These are phyloP conservation scores for Neurospora discreta DNA, from an alignment of 495 filamentous ascomycete species.

Conservation along the genomic window DNA sequence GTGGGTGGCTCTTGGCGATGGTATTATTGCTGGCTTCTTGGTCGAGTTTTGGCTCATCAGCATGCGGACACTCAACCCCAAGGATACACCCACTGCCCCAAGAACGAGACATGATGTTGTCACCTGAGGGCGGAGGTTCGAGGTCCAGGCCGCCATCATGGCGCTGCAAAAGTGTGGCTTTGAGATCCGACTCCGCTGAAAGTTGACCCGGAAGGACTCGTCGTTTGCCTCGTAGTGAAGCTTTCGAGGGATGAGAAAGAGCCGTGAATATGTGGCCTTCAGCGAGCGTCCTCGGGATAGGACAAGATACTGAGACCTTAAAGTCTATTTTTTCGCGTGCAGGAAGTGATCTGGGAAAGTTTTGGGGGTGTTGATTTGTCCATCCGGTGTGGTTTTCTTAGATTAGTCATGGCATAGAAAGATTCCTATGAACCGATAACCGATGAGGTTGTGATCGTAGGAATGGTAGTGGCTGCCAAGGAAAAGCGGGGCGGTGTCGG, in stretches of 20 bases:
- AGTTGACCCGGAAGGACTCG: background rate
- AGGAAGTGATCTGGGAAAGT: background rate
- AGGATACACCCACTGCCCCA: slow-evolving; percentile 11
- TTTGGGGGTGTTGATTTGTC: background rate
- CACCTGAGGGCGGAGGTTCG: background rate
- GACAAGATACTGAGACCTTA: background rate
- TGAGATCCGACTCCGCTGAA: background rate
- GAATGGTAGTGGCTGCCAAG: background rate
- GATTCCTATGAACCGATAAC: background rate
- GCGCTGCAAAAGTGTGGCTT: background rate
- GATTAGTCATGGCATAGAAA: background rate
- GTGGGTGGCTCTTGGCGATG: slow-evolving; percentile 12
- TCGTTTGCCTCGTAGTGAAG: background rate
- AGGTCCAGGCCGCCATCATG: slow-evolving; percentile 8
- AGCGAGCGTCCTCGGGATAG: background rate
- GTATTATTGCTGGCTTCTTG: slow-evolving; percentile 7
- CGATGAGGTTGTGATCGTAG: background rate
- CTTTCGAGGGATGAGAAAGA: background rate
- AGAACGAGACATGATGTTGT: slow-evolving; percentile 9
- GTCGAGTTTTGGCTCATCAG: background rate
- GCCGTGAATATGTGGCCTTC: background rate
- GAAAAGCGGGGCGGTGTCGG: background rate
- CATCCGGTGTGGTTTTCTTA: background rate
- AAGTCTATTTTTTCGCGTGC: background rate
- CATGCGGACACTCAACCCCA: slow-evolving; percentile 5